These are phyloP conservation scores for Trichosporon inkin DNA, from an alignment of 1,284 basidiomycete species.

Conservation along the genomic window DNA sequence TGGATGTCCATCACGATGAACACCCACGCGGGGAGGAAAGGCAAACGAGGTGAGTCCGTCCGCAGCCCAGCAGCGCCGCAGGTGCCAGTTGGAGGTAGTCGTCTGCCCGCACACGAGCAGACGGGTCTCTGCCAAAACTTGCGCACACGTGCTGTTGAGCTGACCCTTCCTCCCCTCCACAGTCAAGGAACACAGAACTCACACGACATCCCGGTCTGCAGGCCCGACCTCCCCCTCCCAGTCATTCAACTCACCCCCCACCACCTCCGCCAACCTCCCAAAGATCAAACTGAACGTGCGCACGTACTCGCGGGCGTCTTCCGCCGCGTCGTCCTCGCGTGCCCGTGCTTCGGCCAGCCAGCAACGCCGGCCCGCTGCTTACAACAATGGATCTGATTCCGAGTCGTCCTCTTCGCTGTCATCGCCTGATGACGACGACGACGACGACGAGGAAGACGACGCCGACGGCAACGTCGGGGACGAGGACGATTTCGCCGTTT, in stretches of 20 bases:
- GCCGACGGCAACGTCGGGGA: constrained; percentile 21
- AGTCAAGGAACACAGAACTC: constrained; percentile 14
- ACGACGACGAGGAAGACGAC: too few relatives aligned
- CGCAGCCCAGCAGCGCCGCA: not conserved
- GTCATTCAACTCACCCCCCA: constrained; percentile 19
- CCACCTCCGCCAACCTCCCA: constrained; percentile 17
- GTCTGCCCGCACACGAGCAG: constrained; percentile 7
- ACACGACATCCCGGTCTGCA: constrained; percentile 21
- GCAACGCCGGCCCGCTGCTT: constrained; percentile 15
- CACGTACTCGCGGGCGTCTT: constrained; percentile 14
- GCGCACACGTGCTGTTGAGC: not conserved
- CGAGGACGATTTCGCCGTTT: constrained; percentile 11
- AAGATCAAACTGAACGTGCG: constrained; percentile 26
- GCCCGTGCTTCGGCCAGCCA: constrained; percentile 11
- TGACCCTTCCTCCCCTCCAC: not conserved
- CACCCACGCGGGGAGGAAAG: constrained; percentile 23
- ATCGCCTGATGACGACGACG: constrained; percentile 25
- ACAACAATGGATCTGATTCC: constrained; percentile 20
- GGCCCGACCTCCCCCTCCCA: constrained; percentile 24
- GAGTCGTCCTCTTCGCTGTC: constrained; percentile 23
- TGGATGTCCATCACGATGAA: constrained; percentile 25
- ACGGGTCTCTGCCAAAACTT: not conserved
- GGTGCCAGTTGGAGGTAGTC: constrained; percentile 6
- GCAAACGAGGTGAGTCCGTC: constrained; percentile 25
- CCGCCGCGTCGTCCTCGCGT: constrained; percentile 11